Conservation (phyloP, 345 rosid species). For the Salix exigua region DNA sequence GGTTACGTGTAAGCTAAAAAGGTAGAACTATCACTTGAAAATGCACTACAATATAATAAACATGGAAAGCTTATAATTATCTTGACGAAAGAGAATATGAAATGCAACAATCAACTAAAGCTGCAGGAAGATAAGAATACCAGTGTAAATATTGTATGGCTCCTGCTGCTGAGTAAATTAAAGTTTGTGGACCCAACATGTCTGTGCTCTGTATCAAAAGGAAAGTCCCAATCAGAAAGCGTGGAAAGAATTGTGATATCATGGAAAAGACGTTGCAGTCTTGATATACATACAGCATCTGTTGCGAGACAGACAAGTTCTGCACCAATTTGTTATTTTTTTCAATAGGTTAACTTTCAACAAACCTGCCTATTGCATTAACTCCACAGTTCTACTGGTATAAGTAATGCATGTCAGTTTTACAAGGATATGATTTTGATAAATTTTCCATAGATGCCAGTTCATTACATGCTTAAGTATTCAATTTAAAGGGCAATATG, state of each 20-base stretch:
- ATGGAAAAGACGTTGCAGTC: not conserved
- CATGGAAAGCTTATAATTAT: not conserved
- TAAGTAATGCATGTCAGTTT: not conserved
- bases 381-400: not conserved
- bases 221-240: not conserved
- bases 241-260: not conserved
- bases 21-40: not conserved
- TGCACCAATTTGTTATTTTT: not conserved
- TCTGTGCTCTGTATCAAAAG: slow-evolving; percentile 75
- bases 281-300: not conserved
- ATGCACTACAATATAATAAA: not conserved
- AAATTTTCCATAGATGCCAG: not conserved
- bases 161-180: slow-evolving; percentile 96
- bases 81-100: slow-evolving; percentile 1
- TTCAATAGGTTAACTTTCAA: not conserved
- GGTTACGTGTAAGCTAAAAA: not conserved
- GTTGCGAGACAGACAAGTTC: not conserved
- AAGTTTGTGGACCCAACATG: slow-evolving; percentile 98
- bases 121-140: slow-evolving; percentile 40
- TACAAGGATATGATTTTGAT: not conserved
- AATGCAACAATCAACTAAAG: slow-evolving; percentile 13
- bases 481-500: not conserved
- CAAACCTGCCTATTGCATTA: not conserved
- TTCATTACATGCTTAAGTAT: not conserved
- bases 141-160: slow-evolving; percentile 99